Percentiles rank a stretch among this genome's conserved stretches.
Conservation (phyloP, 2,329 filamentous ascomycete genomes). For the Fusarium tupiense region DNA sequence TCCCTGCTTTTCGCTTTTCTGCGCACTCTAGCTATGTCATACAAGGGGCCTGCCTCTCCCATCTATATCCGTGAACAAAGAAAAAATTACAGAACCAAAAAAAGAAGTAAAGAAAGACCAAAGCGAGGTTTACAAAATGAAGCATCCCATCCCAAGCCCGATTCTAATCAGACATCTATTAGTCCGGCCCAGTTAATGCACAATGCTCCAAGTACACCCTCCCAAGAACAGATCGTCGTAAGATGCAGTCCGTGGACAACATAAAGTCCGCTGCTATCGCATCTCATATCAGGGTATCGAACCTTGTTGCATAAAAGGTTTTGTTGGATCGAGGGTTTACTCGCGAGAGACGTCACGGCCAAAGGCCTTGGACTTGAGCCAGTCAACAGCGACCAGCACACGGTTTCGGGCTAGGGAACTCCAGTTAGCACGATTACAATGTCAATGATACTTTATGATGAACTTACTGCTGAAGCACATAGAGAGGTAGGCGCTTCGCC, state of each 20-base stretch:
- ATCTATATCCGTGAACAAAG: constrained; percentile 38
- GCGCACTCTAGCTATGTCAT: constrained; percentile 38
- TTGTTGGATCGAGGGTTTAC: constrained; percentile 54
- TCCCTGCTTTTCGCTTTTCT: constrained; percentile 35
- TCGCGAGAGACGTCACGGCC: constrained; percentile 93
- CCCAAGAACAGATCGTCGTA: constrained; percentile 40
- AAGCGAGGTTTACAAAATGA: constrained; percentile 35
- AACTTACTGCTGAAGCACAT: constrained; percentile 99
- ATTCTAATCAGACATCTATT: constrained; percentile 45
- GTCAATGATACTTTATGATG: background rate
- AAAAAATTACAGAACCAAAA: constrained; percentile 34
- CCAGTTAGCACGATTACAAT: constrained; percentile 29
- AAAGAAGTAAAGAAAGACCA: constrained; percentile 32
- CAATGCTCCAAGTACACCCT: constrained; percentile 45
- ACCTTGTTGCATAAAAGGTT: constrained; percentile 37
- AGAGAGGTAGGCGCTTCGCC: constrained; percentile 96
- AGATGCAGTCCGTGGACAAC: constrained; percentile 24
- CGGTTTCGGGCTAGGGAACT: constrained; percentile 80
- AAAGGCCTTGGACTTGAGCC: constrained; percentile 96
- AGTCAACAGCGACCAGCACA: constrained; percentile 91
- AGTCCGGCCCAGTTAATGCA: constrained; percentile 43
- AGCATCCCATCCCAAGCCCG: constrained; percentile 39
- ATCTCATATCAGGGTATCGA: constrained; percentile 40
- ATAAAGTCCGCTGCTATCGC: constrained; percentile 12
- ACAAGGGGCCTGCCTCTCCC: constrained; percentile 37